phyloP scores from a whole-genome alignment of 805 yeast genomes.

The Huiozyma sinensis region DNA sequence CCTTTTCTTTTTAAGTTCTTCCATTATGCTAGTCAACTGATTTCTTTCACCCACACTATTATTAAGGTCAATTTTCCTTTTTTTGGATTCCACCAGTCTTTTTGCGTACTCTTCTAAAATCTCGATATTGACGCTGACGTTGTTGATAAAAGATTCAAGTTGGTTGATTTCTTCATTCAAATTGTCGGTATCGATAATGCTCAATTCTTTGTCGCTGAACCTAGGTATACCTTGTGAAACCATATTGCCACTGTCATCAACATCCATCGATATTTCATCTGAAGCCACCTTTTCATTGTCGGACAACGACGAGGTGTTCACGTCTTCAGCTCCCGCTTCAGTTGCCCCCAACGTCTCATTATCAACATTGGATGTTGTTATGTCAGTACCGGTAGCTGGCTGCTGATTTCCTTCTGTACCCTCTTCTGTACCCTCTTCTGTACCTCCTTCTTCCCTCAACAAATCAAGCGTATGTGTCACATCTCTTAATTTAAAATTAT shows the following conservation, averaged over 20 bases:
- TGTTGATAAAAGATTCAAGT: slow-evolving; percentile 45
- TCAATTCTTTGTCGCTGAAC: slow-evolving; percentile 42
- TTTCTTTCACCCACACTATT: slow-evolving; percentile 60
- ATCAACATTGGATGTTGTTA: background rate
- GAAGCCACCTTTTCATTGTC: background rate
- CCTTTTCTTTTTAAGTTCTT: slow-evolving; percentile 60
- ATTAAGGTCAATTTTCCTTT: slow-evolving; percentile 57
- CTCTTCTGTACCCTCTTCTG: slow-evolving; percentile 11
- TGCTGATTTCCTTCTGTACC: background rate
- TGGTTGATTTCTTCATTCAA: slow-evolving; percentile 43
- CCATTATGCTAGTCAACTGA: slow-evolving; percentile 45
- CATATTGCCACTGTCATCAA: slow-evolving; percentile 23
- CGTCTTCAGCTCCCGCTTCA: background rate
- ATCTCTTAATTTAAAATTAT: slow-evolving; percentile 42
- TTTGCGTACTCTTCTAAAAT: slow-evolving; percentile 66
- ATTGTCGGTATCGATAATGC: slow-evolving; percentile 35
- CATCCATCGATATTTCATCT: slow-evolving; percentile 12
- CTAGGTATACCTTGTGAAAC: slow-evolving; percentile 29
- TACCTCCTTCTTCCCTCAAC: slow-evolving; percentile 1
- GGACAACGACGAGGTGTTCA: background rate
- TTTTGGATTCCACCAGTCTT: slow-evolving; percentile 52
- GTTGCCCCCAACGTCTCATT: background rate
- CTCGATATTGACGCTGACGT: slow-evolving; percentile 57
- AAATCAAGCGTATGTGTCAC: slow-evolving; percentile 27
- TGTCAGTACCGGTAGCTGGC: background rate